Evolutionary conservation across 2,329 filamentous ascomycete species (phyloP), one percentile per base, ranked within the genome.

Genomic region (Plectosphaerella cucumerina): DNA sequence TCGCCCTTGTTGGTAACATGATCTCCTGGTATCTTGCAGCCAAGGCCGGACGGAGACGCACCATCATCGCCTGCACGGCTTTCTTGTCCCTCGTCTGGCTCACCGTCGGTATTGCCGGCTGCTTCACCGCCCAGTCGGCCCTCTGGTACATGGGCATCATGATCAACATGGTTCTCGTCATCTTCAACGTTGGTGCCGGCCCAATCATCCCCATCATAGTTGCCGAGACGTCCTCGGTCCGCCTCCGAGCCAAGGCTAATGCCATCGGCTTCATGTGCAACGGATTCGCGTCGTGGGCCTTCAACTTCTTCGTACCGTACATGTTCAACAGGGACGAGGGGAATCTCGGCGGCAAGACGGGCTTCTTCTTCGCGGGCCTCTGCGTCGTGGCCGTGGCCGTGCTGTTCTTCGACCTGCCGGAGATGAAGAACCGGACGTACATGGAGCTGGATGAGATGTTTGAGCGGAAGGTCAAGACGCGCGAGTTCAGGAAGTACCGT

Each of bases 361-460:
- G 69, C 0, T 71, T 73, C 26, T 59, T 74, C 1, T 74, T 65
- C 51, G 62, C 65, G 1, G 70, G 62, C 0, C 62, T 69, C 12
- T 70, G 68, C 55, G 52, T 65, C 4, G 49, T 70, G 1, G 64
- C 67, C 17, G 60, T 69, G 3, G 51, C 64, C 2, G 43, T 71
- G 0, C 69, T 71, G 0, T 83, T 69, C 64, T 62, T 70, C 9
- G 64, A 67, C 31, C 63, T 82, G 1, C 79, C 80, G 0, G 79
- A 83, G 58, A 81, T 79, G 65, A 76, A 74, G 61, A 73, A 73
- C 5, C 62, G 74, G 22, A 73, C 62, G 3, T 64, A 71, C 1
- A 64, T 65, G 39, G 75, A 80, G 56, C 74, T 81, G 51, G 77
- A 81, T 60, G 56, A 57, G 37, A 63, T 67, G 61, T 69, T 66